A percentile compares a stretch with the other conserved stretches of the same genome.
phyloP scores from a whole-genome alignment of 2,329 filamentous ascomycete genomes.

The Pezicula carpinea region DNA sequence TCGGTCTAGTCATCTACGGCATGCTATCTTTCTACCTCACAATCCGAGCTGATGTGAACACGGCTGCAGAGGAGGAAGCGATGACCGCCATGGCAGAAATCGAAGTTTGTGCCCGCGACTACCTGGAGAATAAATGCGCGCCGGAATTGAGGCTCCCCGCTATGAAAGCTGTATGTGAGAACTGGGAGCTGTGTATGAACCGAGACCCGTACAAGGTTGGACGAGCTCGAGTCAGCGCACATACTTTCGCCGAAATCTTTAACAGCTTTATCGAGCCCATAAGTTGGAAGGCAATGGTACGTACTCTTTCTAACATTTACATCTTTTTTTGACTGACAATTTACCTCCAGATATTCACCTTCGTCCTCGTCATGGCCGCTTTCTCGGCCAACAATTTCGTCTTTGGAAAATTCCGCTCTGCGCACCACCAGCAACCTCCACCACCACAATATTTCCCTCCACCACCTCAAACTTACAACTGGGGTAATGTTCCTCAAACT shows the following conservation, averaged over 20 bases:
- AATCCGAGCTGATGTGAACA: slow-evolving; percentile 31
- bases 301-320: slow-evolving; percentile 17
- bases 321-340: slow-evolving; percentile 14
- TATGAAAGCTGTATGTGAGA: slow-evolving; percentile 65
- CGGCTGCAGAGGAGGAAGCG: slow-evolving; percentile 55
- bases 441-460: slow-evolving; percentile 20
- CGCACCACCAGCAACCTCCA: slow-evolving; percentile 24
- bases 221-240: slow-evolving; percentile 74
- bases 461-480: slow-evolving; percentile 19
- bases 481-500: slow-evolving; percentile 24
- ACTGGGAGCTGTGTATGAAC: slow-evolving; percentile 86
- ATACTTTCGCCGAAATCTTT: slow-evolving; percentile 87
- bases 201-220: slow-evolving; percentile 75
- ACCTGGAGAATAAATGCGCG: slow-evolving; percentile 70
- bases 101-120: slow-evolving; percentile 67
- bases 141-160: slow-evolving; percentile 65
- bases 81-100: slow-evolving; percentile 69
- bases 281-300: slow-evolving; percentile 74
- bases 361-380: slow-evolving; percentile 42
- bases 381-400: slow-evolving; percentile 47
- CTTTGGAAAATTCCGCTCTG: slow-evolving; percentile 32
- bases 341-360: slow-evolving; percentile 43
- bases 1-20: slow-evolving; percentile 36
- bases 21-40: slow-evolving; percentile 26
- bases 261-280: slow-evolving; percentile 92